Evolutionary conservation across 2,329 filamentous ascomycete species (phyloP).

Genomic region (Apiospora malaysiana): DNA sequence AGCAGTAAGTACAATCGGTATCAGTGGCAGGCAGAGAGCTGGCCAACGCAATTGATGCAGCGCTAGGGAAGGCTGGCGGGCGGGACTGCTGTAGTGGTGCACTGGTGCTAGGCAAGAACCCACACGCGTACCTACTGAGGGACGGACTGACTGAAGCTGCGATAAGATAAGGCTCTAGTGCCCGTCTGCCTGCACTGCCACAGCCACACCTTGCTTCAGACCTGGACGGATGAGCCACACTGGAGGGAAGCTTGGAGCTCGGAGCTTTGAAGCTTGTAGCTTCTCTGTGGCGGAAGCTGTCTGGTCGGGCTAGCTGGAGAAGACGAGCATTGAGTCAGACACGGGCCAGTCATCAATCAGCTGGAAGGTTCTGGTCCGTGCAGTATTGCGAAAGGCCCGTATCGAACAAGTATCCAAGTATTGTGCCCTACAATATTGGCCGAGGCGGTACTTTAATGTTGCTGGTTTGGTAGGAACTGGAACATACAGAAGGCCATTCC

Average conservation of each 20-base stretch:
- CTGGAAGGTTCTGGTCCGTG: slow-evolving; percentile 13
- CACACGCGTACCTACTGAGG: slow-evolving; percentile 39
- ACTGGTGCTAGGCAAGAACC: slow-evolving; percentile 40
- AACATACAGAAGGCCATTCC: background rate
- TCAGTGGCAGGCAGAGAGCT: slow-evolving; percentile 11
- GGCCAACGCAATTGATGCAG: slow-evolving; percentile 3
- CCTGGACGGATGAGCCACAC: too few species aligned
- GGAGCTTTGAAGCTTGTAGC: background rate
- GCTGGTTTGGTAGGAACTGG: too few species aligned
- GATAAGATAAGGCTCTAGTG: slow-evolving; percentile 19
- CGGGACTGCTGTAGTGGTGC: background rate
- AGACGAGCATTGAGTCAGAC: background rate
- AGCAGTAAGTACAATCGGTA: too few species aligned
- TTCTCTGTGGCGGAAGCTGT: slow-evolving; percentile 5
- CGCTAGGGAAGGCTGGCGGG: slow-evolving; percentile 1
- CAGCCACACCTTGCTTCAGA: background rate
- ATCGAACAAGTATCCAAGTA: background rate
- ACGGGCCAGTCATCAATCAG: background rate
- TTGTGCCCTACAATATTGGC: background rate
- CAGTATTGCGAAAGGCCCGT: background rate
- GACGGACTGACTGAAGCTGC: background rate
- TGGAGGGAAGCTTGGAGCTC: too few species aligned
- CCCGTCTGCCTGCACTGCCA: background rate
- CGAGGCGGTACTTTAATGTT: background rate
- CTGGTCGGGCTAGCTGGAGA: too few species aligned